Conservation (phyloP, 192 early-diverging fungal genomes). For the Pilaira anomala region DNA sequence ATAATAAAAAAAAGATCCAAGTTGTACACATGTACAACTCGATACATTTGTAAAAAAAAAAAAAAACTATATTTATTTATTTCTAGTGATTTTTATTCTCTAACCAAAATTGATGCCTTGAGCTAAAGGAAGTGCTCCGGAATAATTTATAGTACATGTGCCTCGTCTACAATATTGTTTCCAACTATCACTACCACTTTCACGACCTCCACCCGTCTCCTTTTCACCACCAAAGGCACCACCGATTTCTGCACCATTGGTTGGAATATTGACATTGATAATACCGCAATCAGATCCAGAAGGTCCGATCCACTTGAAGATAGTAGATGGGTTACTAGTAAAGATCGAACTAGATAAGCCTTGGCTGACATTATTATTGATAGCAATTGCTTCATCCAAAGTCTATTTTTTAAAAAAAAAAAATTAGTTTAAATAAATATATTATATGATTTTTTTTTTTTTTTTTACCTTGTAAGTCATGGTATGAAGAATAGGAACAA, state of each 20-base stretch:
- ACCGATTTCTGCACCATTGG: conserved; percentile 96
- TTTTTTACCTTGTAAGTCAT: conserved; percentile 64
- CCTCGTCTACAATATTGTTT: conserved; percentile 86
- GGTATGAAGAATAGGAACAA: conserved; percentile 91
- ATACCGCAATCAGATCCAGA: conserved; percentile 89
- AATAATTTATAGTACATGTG: conserved; percentile 82
- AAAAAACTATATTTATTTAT: neutral
- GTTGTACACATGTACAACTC: too few relatives aligned
- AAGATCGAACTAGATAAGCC: conserved; percentile 86
- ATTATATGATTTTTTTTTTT: conserved; percentile 8
- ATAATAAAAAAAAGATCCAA: too few relatives aligned
- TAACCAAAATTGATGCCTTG: conserved; percentile 97
- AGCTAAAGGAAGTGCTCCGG: conserved; percentile 81
- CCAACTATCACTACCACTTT: conserved; percentile 89
- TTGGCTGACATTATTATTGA: conserved; percentile 89
- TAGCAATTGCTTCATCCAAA: conserved; percentile 80
- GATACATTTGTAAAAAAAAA: neutral
- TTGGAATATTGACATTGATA: conserved; percentile 95
- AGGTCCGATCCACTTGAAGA: conserved; percentile 93
- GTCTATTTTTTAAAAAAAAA: conserved; percentile 32
- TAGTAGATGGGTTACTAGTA: conserved; percentile 71
- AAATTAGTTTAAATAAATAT: neutral
- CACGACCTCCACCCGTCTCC: conserved; percentile 93
- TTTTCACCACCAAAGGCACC: conserved; percentile 98
- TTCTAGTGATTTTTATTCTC: conserved; percentile 2